Base-by-base conservation (phyloP, 2,329 filamentous ascomycete species). In the Cordyceps sp. region DNA sequence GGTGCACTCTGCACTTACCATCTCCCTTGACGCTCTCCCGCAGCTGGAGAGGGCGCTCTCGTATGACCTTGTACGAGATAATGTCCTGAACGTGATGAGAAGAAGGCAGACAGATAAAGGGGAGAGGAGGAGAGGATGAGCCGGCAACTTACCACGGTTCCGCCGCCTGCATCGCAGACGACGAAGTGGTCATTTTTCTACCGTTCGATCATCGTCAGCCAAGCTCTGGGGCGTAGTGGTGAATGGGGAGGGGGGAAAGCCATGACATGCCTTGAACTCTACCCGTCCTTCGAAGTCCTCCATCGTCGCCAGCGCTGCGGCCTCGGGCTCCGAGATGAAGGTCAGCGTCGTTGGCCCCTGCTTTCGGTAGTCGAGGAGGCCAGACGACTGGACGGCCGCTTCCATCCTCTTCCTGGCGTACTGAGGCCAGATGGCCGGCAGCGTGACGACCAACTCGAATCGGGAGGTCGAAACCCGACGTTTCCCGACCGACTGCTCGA, bases 341-440 rank as follows among this genome's bases (percentile, higher is more conserved):
- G 36, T 25, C 6, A 61, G 30, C 54, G 2, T n/a, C n/a, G n/a
- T n/a, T n/a, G n/a, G n/a, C n/a, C n/a, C n/a, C n/a, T 43, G 43
- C 0, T 30, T 5, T 0, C 52, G 40, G 0, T 24, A 8, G 0
- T 42, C 34, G 0, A 61, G 38, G 3, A 66, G 53, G 0, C 60
- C 60, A 0, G 61, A 54, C 0, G 30, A 14, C 0, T 37, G 23
- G 0, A 49, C 47, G 0, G 58, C 61, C 1, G 48, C 29, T 1
- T 43, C 37, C 59, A 65, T 63, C 0, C 46, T 36, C 1, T 35
- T 16, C 2, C 50, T 48, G 1, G 54, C 53, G 33, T 59, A 58
- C 0, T 48, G 40, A 0, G 55, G 53, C 60, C 61, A 65, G 8
- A 64, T 62, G 0, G 61, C 61, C 0, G 61, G 61, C 0, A 65